Evolutionary conservation across 495 filamentous ascomycete species (phyloP), one percentile per base, ranked within the genome.

Genomic region (Xylaria longipes): DNA sequence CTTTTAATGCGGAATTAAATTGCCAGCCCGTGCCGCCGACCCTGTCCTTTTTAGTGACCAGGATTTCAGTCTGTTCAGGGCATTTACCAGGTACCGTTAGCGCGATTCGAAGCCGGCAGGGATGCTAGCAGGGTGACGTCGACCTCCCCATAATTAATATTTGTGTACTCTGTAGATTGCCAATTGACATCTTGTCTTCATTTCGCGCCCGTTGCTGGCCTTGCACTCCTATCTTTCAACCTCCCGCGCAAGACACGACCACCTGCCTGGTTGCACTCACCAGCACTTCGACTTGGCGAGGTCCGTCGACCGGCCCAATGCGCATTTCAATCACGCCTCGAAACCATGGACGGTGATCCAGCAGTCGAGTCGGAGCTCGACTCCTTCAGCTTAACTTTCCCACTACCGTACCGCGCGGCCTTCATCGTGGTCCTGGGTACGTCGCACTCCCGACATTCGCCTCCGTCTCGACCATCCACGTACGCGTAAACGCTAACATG

Each of bases 381-480:
- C 87, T 85, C 88, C 82, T 93, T 97, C 85, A 94, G 91, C 86
- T 83, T 92, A 73, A 84, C 92, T 65, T 89, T 97, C 62, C 94
- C 94, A n/a, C 86, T 97, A 57, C 94, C 94, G 33, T 94, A 92
- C 78, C 89, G 94, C 45, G 88, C 95, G 68, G 92, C 92, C 45
- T 85, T 94, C 48, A 87, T 97, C 67, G 82, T 97, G 68, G 89
- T 96, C 66, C 83, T 94, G 66, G 94, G 94, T 95, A 87, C 50
- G 83, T 77, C 11, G 35, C n/a, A 69, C 29, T 64, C 37, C 37
- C 11, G 52, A 0, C 2, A 52, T 39, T 5, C 27, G 14, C 52
- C 17, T 57, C 33, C n/a, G 11, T 41, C 11, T 22, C 31, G 9
- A 25, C 29, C 50, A 35, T 35, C 43, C 72, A 60, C 80, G 25